Evolutionary conservation across 129 eudicot species (phyloP).

Genomic region (Artemisia argyi): DNA sequence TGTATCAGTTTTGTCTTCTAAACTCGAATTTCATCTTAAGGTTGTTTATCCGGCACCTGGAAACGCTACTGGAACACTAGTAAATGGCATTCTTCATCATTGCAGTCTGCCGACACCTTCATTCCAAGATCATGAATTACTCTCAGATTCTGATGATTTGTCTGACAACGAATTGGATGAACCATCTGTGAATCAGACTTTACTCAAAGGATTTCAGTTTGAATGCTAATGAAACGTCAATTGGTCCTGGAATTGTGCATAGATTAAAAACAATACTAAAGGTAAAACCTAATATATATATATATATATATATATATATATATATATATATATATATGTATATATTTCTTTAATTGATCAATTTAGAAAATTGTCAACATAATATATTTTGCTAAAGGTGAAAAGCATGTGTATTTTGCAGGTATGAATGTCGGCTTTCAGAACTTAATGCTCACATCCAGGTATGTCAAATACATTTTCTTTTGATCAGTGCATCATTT

Average conservation of each 20-base stretch:
- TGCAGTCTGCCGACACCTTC: constrained; percentile 78
- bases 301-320: too few species aligned
- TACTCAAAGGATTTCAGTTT: constrained; percentile 32
- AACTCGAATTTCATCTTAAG: constrained; percentile 33
- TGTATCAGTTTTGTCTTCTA: neutral
- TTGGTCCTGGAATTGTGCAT: constrained; percentile 95
- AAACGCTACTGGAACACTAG: constrained; percentile 84
- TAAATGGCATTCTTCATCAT: constrained; percentile 85
- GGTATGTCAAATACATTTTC: constrained; percentile 30
- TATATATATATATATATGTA: too few species aligned
- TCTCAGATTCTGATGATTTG: constrained; percentile 56
- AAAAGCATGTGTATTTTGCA: constrained; percentile 26
- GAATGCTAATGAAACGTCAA: constrained; percentile 42
- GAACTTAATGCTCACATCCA: constrained; percentile 73
- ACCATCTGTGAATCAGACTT: constrained; percentile 29
- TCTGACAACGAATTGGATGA: constrained; percentile 43
- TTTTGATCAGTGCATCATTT: too few species aligned
- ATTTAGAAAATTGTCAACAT: neutral
- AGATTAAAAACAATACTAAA: constrained; percentile 31
- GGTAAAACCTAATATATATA: too few species aligned
- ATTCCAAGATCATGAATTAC: constrained; percentile 39
- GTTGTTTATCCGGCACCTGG: constrained; percentile 99
- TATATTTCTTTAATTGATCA: too few species aligned
- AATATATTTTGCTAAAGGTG: neutral
- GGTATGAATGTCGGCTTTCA: constrained; percentile 76